Base-by-base conservation (phyloP, 352 stramenopile species). In the Globisporangium mamillatum region DNA sequence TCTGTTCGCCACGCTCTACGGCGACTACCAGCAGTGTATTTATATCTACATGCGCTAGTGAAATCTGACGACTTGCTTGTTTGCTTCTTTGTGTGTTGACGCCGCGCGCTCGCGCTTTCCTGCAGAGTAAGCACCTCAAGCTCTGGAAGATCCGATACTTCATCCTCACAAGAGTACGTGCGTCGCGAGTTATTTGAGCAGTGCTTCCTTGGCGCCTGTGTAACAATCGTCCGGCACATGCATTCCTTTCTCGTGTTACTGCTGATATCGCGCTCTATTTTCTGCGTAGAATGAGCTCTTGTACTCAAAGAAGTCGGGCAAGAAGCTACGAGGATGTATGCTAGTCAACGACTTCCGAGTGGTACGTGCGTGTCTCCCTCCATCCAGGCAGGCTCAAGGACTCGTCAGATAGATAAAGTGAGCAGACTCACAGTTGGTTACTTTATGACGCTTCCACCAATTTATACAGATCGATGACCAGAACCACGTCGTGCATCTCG, bases 141-240 rank as follows among this genome's bases (percentile, higher is more conserved):
- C 72, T 94, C 54, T 95, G 88, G 88, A 91, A 91, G 68, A 84
- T 95, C 50, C 88, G 88, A 46, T 95, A 93, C 72, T 95, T 94
- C 66, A 70, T 93, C 34, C 80, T 95, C 56, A 87, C 88, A 12
- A 77, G 82, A 80, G 88, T 85, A 76, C 68, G 66, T 32, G 59
- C 16, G 60, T 25, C n/a, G 18, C 27, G 7, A 18, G 9, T n/a
- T 10, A 14, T 32, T 36, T 36, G 32, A 36, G 10, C 4, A 14
- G 25, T 25, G 18, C 1, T 27, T 55, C 6, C 50, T 57, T 48
- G 7, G 4, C 6, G 25, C 6, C 22, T 66, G 4, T 25, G 20
- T 38, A 4, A 36, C 32, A 1, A 5, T 32, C 50, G 20, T 10
- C 9, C 3, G 6, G 2, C 27, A 24, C 8, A 46, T 18, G 55